A percentile compares a stretch with the other conserved stretches of the same genome.
phyloP scores from a whole-genome alignment of 108 stramenopile species.

The Conticribra weissflogii region DNA sequence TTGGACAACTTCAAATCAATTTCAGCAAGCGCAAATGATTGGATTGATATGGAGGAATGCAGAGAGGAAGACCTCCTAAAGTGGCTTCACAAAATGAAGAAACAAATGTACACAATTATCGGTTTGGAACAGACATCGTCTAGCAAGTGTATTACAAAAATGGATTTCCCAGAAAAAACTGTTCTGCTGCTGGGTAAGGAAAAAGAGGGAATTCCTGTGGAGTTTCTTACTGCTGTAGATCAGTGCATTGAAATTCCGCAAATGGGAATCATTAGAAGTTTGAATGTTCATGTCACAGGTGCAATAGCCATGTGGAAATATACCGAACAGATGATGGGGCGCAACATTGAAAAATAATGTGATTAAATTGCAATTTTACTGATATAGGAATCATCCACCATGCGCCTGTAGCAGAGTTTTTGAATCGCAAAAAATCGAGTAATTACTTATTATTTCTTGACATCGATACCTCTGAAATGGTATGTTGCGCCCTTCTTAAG shows the following conservation, averaged over 20 bases:
- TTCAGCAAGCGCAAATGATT: conserved; percentile 84
- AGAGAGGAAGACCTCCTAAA: conserved; percentile 72
- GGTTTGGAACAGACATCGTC: conserved; percentile 91
- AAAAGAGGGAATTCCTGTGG: conserved; percentile 80
- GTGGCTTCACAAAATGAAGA: conserved; percentile 70
- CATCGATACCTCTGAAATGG: no score
- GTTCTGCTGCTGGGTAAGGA: conserved; percentile 93
- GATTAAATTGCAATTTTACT: conserved; percentile 24
- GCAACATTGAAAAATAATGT: conserved; percentile 8
- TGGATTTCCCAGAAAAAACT: conserved; percentile 69
- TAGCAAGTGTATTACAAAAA: conserved; percentile 61
- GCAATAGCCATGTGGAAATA: conserved; percentile 94
- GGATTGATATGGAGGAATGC: conserved; percentile 91
- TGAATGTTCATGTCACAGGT: conserved; percentile 96
- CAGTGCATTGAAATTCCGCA: conserved; percentile 97
- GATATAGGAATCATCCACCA: conserved; percentile 10
- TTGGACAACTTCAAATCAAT: conserved; percentile 90
- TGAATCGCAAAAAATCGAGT: no score
- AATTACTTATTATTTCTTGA: no score
- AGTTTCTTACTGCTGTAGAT: conserved; percentile 89
- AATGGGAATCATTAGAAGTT: conserved; percentile 90
- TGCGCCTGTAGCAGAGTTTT: no score
- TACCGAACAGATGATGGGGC: conserved; percentile 70
- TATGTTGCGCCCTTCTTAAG: no score
- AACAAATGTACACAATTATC: conserved; percentile 82